phyloP scores from a whole-genome alignment of 371 early-diverging fungal genomes.

The Rhizopus stolonifer region DNA sequence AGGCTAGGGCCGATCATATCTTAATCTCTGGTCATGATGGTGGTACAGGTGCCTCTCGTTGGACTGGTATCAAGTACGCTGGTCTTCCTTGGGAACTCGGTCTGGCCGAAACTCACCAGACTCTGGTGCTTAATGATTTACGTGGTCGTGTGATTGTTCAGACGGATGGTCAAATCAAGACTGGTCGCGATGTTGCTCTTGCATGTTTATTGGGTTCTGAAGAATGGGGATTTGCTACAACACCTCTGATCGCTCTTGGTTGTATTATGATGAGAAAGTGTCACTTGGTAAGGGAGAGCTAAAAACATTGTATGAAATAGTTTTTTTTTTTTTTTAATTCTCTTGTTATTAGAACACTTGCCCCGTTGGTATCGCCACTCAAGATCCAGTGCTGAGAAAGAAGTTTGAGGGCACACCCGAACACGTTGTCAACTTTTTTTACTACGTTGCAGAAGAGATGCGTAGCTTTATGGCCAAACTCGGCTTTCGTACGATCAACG shows the following conservation, averaged over 20 bases:
- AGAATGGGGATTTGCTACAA: conserved; percentile 98
- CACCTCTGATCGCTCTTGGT: conserved; percentile 96
- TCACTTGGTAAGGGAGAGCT: conserved; percentile 48
- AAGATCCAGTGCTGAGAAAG: conserved; percentile 90
- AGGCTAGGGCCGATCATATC: conserved; percentile 96
- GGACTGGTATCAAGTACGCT: conserved; percentile 97
- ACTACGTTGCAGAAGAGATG: conserved; percentile 93
- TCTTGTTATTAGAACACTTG: conserved; percentile 84
- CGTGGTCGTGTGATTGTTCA: conserved; percentile 94
- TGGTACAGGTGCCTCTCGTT: conserved; percentile 96
- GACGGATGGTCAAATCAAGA: conserved; percentile 97
- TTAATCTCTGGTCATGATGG: conserved; percentile 96
- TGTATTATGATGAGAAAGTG: conserved; percentile 93
- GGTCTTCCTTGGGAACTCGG: conserved; percentile 98
- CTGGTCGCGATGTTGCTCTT: conserved; percentile 93
- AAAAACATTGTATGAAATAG: no score
- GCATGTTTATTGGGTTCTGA: conserved; percentile 96
- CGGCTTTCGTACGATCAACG: conserved; percentile 89
- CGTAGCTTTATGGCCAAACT: conserved; percentile 91
- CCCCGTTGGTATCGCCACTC: conserved; percentile 96
- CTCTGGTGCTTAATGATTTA: conserved; percentile 91
- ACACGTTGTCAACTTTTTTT: conserved; percentile 96
- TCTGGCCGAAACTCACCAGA: conserved; percentile 96
- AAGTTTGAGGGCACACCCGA: conserved; percentile 96
- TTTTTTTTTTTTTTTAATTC: neutral